phyloP scores from a whole-genome alignment of 768 basidiomycete species.

The Mycena albidolilacea region DNA sequence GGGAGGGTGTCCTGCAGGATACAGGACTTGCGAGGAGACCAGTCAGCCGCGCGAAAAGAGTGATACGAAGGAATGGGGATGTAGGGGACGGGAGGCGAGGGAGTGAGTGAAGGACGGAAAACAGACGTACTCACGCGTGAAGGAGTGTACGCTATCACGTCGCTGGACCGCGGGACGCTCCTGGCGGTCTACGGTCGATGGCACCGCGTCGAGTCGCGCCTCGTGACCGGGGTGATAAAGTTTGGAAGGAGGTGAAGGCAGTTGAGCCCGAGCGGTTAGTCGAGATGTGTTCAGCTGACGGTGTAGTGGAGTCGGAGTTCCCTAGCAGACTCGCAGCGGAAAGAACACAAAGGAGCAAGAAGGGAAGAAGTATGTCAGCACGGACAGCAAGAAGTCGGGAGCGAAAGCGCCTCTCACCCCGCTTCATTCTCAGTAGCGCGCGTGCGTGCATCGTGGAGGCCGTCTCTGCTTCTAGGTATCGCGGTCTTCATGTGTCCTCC shows the following conservation, averaged over 20 bases:
- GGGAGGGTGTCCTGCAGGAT: conserved; percentile 6
- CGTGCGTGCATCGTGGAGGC: conserved; percentile 6
- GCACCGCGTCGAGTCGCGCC: no score
- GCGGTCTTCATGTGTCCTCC: no score
- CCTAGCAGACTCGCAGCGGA: conserved; percentile 1
- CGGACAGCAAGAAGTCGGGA: no score
- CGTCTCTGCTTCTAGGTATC: not conserved
- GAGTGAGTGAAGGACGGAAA: conserved; percentile 1
- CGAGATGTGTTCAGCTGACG: conserved; percentile 8
- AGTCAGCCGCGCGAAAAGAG: conserved; percentile 8
- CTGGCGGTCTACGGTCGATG: no score
- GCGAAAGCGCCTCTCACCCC: no score
- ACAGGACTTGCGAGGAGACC: conserved; percentile 12
- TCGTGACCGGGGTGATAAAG: no score
- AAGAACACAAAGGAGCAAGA: not conserved
- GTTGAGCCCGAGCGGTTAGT: not conserved
- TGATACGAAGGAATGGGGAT: not conserved
- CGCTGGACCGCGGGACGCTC: not conserved
- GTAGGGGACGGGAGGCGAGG: not conserved
- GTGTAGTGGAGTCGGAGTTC: conserved; percentile 8
- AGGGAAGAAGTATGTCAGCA: not conserved
- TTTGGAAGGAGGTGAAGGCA: no score
- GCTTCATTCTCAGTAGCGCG: not conserved
- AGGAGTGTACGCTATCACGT: conserved; percentile 1
- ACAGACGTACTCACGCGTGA: conserved; percentile 6